Evolutionary conservation across 768 basidiomycete species (phyloP).

Genomic region (Trametes coccinea): DNA sequence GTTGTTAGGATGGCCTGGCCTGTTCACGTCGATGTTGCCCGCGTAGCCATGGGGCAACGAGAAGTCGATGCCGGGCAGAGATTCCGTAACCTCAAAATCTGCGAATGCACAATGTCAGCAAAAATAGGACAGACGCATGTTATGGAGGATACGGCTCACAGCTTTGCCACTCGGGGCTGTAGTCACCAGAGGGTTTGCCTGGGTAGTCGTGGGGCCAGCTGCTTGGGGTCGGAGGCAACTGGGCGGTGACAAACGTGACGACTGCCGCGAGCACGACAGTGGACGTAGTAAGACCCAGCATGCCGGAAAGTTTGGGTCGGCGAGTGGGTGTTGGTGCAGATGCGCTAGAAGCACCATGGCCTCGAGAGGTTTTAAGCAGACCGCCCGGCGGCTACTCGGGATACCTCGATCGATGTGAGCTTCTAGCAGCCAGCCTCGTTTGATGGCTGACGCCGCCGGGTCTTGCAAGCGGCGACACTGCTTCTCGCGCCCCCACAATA

Average conservation of each 20-base stretch:
- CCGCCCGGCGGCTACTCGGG: background rate
- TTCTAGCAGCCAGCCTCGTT: slow-evolving; percentile 1
- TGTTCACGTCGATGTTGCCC: slow-evolving; percentile 37
- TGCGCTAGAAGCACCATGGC: background rate
- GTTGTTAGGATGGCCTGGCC: slow-evolving; percentile 37
- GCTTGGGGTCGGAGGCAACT: slow-evolving; percentile 19
- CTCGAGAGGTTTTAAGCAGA: background rate
- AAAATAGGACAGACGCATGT: too few relatives aligned
- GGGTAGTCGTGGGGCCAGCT: slow-evolving; percentile 45
- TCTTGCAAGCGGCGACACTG: background rate
- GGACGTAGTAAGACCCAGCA: slow-evolving; percentile 1
- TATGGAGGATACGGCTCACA: slow-evolving; percentile 27
- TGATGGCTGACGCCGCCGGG: slow-evolving; percentile 2
- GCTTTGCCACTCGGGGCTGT: slow-evolving; percentile 35
- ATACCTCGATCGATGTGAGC: background rate
- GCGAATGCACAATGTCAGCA: background rate
- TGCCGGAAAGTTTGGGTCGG: background rate
- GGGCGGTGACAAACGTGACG: slow-evolving; percentile 1
- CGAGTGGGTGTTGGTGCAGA: background rate
- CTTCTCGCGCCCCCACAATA: slow-evolving; percentile 13
- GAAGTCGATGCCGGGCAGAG: slow-evolving; percentile 38
- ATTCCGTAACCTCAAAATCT: slow-evolving; percentile 39
- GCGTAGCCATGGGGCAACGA: slow-evolving; percentile 37
- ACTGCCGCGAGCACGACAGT: slow-evolving; percentile 4
- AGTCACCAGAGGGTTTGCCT: slow-evolving; percentile 39